phyloP scores from a whole-genome alignment of 1,284 basidiomycete species.

The Boletus holoroseus region DNA sequence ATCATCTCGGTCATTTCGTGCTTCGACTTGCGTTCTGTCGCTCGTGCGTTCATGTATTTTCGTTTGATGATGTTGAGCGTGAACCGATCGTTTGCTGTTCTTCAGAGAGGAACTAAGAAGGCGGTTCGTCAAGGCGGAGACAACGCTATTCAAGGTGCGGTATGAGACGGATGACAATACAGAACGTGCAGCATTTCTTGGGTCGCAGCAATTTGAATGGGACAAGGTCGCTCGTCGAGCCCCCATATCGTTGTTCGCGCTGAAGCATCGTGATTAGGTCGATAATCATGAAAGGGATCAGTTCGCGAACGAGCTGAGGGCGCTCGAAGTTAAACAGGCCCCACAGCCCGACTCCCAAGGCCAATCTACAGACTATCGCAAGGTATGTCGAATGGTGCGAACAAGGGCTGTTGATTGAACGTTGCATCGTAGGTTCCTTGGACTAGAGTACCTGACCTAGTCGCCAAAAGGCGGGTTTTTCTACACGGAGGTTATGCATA shows the following conservation, averaged over 20 bases:
- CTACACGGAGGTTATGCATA: constrained; percentile 85
- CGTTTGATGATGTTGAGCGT: not conserved
- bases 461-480: constrained; percentile 80
- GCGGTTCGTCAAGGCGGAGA: constrained; percentile 89
- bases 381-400: constrained; percentile 40
- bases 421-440: constrained; percentile 52
- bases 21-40: constrained; percentile 93
- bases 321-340: constrained; percentile 27
- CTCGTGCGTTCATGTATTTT: constrained; percentile 58
- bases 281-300: constrained; percentile 52
- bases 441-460: constrained; percentile 91
- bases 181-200: constrained; percentile 72
- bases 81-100: not conserved
- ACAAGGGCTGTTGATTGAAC: not conserved
- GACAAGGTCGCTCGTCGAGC: constrained; percentile 43
- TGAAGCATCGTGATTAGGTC: constrained; percentile 43
- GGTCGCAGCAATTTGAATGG: constrained; percentile 79
- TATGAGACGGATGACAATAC: constrained; percentile 65
- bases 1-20: constrained; percentile 94
- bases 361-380: constrained; percentile 50
- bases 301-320: constrained; percentile 50
- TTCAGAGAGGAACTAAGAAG: constrained; percentile 83
- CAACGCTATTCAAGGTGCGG: constrained; percentile 77
- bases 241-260: not conserved
- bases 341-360: fast-evolving